These are phyloP conservation scores for Colletotrichum costaricense DNA, from an alignment of 2,329 filamentous ascomycete genomes.

Conservation along the genomic window DNA sequence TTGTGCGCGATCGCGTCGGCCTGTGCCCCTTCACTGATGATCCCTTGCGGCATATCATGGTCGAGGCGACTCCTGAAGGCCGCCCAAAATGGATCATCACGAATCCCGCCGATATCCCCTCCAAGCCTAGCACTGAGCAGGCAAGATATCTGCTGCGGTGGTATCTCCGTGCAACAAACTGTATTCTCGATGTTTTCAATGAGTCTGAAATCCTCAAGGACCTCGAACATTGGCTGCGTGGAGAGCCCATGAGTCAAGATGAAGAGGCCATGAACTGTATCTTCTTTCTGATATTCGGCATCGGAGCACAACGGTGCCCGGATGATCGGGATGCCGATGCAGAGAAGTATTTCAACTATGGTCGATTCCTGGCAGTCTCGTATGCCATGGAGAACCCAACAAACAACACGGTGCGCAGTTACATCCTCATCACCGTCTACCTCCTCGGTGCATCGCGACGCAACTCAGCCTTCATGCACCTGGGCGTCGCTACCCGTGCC, in stretches of 20 bases:
- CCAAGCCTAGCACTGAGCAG: conserved; percentile 39
- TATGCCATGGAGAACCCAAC: conserved; percentile 49
- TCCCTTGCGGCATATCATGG: conserved; percentile 46
- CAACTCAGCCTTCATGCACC: conserved; percentile 51
- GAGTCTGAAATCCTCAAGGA: conserved; percentile 40
- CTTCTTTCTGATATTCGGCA: conserved; percentile 45
- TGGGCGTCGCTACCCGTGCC: conserved; percentile 51
- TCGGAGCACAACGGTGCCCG: conserved; percentile 47
- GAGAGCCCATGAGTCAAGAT: conserved; percentile 19
- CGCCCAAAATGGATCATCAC: conserved; percentile 41
- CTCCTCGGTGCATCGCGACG: conserved; percentile 47
- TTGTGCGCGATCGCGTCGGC: conserved; percentile 45
- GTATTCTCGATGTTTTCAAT: conserved; percentile 47
- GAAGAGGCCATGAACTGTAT: conserved; percentile 32
- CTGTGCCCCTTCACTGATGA: conserved; percentile 47
- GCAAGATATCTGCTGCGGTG: conserved; percentile 44
- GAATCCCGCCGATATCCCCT: conserved; percentile 36
- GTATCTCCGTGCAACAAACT: conserved; percentile 43
- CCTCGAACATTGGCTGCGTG: conserved; percentile 43
- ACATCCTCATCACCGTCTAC: conserved; percentile 51
- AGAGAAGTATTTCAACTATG: conserved; percentile 48
- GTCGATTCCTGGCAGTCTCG: conserved; percentile 46
- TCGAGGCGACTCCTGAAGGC: conserved; percentile 46
- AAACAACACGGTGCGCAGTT: conserved; percentile 46
- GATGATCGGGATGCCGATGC: conserved; percentile 47